phyloP scores from a whole-genome alignment of 495 filamentous ascomycete species.

The Aspergillus diversus region DNA sequence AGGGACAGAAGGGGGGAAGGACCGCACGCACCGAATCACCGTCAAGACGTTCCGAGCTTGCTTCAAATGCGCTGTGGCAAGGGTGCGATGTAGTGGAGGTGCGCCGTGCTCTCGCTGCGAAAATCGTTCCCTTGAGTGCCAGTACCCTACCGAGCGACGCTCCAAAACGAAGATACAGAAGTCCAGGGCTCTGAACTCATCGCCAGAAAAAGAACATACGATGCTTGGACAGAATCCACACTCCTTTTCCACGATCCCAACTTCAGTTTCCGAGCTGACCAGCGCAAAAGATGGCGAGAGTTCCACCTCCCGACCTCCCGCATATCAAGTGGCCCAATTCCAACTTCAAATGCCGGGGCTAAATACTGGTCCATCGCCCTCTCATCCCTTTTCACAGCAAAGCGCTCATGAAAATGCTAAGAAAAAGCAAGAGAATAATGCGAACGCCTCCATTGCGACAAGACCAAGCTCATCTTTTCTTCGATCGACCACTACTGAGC shows the following conservation, averaged over 20 bases:
- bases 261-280: neutral
- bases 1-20: slow-evolving; percentile 42
- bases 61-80: slow-evolving; percentile 55
- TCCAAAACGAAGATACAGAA: slow-evolving; percentile 40
- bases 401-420: neutral
- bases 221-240: slow-evolving; percentile 20
- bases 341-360: slow-evolving; percentile 26
- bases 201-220: slow-evolving; percentile 20
- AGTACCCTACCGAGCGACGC: slow-evolving; percentile 52
- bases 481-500: slow-evolving; percentile 16
- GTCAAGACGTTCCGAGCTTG: slow-evolving; percentile 58
- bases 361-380: slow-evolving; percentile 12
- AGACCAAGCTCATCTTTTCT: slow-evolving; percentile 14
- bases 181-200: slow-evolving; percentile 17
- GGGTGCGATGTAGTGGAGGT: slow-evolving; percentile 60
- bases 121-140: slow-evolving; percentile 53
- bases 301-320: slow-evolving; percentile 11
- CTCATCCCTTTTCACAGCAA: slow-evolving; percentile 12
- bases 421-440: neutral
- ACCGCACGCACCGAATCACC: slow-evolving; percentile 45
- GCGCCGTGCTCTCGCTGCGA: slow-evolving; percentile 57
- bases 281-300: slow-evolving; percentile 1
- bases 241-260: slow-evolving; percentile 5
- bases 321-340: slow-evolving; percentile 29
- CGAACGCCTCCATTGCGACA: slow-evolving; percentile 5